Percentiles rank a stretch among this genome's conserved stretches.
Conservation (phyloP, 2,329 filamentous ascomycete genomes). For the Thermothelomyces thermophilus region DNA sequence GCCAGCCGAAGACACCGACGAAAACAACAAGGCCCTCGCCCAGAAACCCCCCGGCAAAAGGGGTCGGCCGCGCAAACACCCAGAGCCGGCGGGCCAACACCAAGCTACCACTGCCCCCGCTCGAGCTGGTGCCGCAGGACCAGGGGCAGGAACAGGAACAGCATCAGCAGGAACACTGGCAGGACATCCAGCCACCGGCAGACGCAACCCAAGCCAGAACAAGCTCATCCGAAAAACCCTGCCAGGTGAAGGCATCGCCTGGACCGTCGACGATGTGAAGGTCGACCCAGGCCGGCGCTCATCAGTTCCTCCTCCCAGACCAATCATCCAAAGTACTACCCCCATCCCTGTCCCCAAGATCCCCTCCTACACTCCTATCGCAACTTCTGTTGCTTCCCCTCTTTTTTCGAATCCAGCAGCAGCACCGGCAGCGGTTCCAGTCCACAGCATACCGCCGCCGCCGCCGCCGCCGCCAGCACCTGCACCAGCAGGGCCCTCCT, state of each 20-base stretch:
- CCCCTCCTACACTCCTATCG: neutral
- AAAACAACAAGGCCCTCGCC: neutral
- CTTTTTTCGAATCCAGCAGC: neutral
- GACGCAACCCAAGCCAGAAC: neutral
- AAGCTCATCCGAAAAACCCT: neutral
- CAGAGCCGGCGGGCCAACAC: neutral
- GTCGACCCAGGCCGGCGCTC: neutral
- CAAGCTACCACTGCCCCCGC: neutral
- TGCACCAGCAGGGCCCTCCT: too few species aligned
- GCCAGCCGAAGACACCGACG: neutral
- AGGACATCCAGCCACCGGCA: neutral
- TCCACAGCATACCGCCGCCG: too few species aligned
- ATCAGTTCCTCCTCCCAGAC: neutral
- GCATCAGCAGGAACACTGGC: neutral
- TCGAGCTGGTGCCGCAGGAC: slow-evolving; percentile 7
- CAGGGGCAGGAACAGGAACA: neutral
- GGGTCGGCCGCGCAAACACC: slow-evolving; percentile 1
- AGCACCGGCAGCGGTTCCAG: neutral
- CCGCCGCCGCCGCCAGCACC: too few species aligned
- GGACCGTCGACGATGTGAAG: neutral
- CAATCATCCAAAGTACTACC: neutral
- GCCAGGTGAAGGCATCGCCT: neutral
- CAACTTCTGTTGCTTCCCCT: neutral
- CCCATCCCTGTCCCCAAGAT: neutral
- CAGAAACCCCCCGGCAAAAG: neutral